Percentiles rank a stretch among this genome's conserved stretches.
phyloP scores from a whole-genome alignment of 2,329 filamentous ascomycete species.

The Calonectria pauciramosa region DNA sequence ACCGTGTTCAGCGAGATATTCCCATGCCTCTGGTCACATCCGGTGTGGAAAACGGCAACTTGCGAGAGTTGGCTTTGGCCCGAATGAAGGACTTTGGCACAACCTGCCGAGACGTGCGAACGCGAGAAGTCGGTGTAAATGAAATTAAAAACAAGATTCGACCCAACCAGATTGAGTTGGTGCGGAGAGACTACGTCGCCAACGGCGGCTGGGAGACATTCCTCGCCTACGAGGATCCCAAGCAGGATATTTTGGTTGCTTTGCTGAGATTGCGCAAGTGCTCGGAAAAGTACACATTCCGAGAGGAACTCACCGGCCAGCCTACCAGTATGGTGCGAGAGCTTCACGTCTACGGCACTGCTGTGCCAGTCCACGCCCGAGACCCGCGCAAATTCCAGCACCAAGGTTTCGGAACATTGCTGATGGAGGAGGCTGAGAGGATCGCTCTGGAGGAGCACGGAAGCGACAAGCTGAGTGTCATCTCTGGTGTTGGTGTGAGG shows the following conservation, averaged over 20 bases:
- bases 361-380: conserved; percentile 95
- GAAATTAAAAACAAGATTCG: conserved; percentile 99
- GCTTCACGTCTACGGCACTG: conserved; percentile 95
- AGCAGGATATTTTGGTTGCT: conserved; percentile 97
- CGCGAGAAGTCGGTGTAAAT: conserved; percentile 97
- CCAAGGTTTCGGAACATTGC: conserved; percentile 92
- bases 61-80: conserved; percentile 93
- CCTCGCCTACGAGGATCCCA: conserved; percentile 96
- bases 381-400: conserved; percentile 98
- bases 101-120: conserved; percentile 94
- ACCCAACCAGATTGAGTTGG: conserved; percentile 94
- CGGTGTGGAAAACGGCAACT: conserved; percentile 96
- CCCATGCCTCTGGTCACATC: conserved; percentile 99
- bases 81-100: conserved; percentile 99
- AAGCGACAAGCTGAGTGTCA: conserved; percentile 94
- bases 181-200: conserved; percentile 92
- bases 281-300: conserved; percentile 90
- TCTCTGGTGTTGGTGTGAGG: conserved; percentile 95
- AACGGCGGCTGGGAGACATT: conserved; percentile 99
- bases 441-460: conserved; percentile 96
- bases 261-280: conserved; percentile 92
- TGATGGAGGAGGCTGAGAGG: conserved; percentile 98
- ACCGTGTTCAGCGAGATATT: conserved; percentile 97
- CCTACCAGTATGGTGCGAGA: conserved; percentile 94
- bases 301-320: conserved; percentile 87